Evolutionary conservation across 768 basidiomycete species (phyloP), one percentile per base, ranked within the genome.

Genomic region (Mycena capillaripes): DNA sequence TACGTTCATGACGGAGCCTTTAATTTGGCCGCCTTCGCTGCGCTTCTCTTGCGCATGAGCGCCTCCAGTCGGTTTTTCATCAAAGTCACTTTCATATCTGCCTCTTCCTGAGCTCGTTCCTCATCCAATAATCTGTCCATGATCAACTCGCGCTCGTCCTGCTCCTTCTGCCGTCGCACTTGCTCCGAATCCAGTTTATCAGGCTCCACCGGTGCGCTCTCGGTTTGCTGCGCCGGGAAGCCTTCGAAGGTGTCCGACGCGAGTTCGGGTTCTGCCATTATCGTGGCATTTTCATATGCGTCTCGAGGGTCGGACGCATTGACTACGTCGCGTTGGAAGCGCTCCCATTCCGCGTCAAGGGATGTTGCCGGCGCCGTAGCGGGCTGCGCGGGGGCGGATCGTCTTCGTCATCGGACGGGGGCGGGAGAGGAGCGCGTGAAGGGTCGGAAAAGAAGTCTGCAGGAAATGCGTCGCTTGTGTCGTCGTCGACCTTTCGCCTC

Each of bases 111-210:
- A 36, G 91, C 92, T 66, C 91, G 87, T 79, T 96, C 95, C 82
- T 96, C 95, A 34, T 95, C 95, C 79, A 95, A 69, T 56, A 96
- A 81, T 65, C 95, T 87, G 81, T 95, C 95, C 92, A 96, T 93
- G 52, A 96, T 95, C 70, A 95, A 81, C 75, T 96, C 94, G 58
- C 89, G 86, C 64, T 96, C 95, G 27, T 95, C 94, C 77, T 85
- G 85, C 76, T 91, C 91, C 79, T 86, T 92, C 75, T 83, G 80
- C 75, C 81, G 82, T 76, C 88, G 85, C 61, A 80, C 78, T 61
- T 86, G 84, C 57, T 86, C 89, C 76, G 88, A 86, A 56, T 84
- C 86, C 40, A 82, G 78, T 75, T 84, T 82, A 48, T 77, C 76
- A 21, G 81, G 76, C 59, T 79, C 78, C 21, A 77, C 79, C 25